Conservation (phyloP, 2,329 filamentous ascomycete species). For the Alternaria gansuensis region DNA sequence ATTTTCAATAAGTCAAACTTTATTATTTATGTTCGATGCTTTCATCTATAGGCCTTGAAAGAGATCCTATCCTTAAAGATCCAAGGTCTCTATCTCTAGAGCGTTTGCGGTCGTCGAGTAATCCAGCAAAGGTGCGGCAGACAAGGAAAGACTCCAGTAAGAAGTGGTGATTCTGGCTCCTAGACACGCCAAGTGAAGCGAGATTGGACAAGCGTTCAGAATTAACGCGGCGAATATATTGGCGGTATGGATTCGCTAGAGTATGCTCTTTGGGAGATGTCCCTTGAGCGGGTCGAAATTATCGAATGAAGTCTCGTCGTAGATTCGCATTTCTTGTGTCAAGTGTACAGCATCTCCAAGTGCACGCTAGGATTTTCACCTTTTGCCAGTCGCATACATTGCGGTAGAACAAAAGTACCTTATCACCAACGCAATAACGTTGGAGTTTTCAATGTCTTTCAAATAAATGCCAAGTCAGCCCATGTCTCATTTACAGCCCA, state of each 20-base stretch:
- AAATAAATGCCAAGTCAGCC: neutral
- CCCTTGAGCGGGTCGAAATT: conserved; percentile 3
- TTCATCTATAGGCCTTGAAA: conserved; percentile 2
- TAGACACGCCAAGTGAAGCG: neutral
- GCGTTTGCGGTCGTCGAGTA: neutral
- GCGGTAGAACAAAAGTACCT: neutral
- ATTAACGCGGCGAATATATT: neutral
- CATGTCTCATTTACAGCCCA: neutral
- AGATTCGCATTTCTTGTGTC: conserved; percentile 3
- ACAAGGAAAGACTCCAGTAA: neutral
- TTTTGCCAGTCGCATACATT: neutral
- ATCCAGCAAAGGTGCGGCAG: neutral
- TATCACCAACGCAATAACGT: neutral
- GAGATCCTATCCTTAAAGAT: neutral
- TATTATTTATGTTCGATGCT: conserved; percentile 4
- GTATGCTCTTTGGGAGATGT: neutral
- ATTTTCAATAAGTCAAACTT: neutral
- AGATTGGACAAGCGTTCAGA: neutral
- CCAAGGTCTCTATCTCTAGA: conserved; percentile 4
- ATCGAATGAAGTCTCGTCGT: neutral
- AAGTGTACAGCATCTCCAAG: conserved; percentile 2
- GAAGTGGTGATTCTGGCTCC: neutral
- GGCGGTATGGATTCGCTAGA: neutral
- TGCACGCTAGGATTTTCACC: neutral
- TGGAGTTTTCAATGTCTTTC: neutral